Evolutionary conservation across 2,329 filamentous ascomycete genomes (phyloP), one percentile per base, ranked within the genome.

Genomic region (Talaromyces verruculosus): DNA sequence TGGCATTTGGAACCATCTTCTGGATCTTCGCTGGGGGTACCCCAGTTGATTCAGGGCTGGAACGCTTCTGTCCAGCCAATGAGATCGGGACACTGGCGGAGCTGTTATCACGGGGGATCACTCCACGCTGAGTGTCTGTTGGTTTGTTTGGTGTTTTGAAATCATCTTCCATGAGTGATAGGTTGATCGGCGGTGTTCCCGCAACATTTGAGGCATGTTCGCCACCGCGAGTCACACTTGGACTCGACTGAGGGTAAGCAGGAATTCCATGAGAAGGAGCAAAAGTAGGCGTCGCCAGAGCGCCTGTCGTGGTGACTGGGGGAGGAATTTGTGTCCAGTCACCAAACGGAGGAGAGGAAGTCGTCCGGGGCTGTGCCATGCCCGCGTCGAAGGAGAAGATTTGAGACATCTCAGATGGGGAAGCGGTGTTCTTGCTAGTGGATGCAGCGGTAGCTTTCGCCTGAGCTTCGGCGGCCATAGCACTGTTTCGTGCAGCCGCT

Each of bases 151-250:
- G 70, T 53, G 79, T 77, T 67, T 80, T 79, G 1, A 80, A 80
- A 58, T 86, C 84, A 43, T 87, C 85, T 67, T 88, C 85, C 6
- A 84, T 78, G 5, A 88, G 78, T 3, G 84, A 85, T 33, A 88
- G 73, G 62, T 83, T 84, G 65, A 87, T 84, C 2, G 85, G 84
- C 2, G 85, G 84, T 3, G 79, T 78, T 2, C 81, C 77, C 5
- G 78, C 76, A 11, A 69, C 69, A 63, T 72, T 76, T 15, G 74
- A 66, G 25, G 75, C 73, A 19, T 80, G 74, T 58, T 67, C 79
- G 17, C 81, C 13, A 13, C 60, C 30, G 13, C 65, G 65, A 63
- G 65, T 76, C 17, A 83, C 76, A 62, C 85, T 84, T 15, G 85
- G 84, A 39, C 82, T 85, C 4, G 85, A 85, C 17, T 83, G 82